A percentile compares a stretch with the other conserved stretches of the same genome.
Conservation (phyloP, 2,329 filamentous ascomycete genomes). For the Cordyceps cicadae region DNA sequence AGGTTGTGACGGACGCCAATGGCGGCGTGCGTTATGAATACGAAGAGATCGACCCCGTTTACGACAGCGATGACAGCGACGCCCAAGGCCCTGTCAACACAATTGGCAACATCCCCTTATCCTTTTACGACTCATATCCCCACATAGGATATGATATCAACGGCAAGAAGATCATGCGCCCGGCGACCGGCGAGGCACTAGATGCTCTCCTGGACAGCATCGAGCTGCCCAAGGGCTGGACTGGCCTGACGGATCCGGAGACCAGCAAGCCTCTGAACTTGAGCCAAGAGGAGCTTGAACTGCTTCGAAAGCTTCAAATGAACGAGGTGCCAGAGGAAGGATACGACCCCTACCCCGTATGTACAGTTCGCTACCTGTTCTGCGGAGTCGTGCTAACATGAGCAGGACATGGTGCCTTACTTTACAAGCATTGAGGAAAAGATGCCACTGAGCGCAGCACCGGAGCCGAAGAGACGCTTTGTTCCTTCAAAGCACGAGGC, state of each 20-base stretch:
- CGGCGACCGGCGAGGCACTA: conserved; percentile 84
- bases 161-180: conserved; percentile 94
- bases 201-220: conserved; percentile 94
- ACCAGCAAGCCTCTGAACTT: conserved; percentile 90
- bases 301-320: conserved; percentile 79
- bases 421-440: conserved; percentile 85
- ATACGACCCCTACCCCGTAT: conserved; percentile 83
- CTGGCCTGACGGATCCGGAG: conserved; percentile 83
- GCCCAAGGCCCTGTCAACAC: conserved; percentile 74
- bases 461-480: conserved; percentile 92
- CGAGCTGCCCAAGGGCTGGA: conserved; percentile 95
- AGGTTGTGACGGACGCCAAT: conserved; percentile 71
- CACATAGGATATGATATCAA: conserved; percentile 99
- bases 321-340: conserved; percentile 81
- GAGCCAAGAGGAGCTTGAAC: conserved; percentile 77
- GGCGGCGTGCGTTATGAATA: conserved; percentile 87
- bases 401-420: conserved; percentile 76
- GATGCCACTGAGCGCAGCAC: conserved; percentile 90
- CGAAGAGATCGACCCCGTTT: conserved; percentile 84
- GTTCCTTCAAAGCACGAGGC: conserved; percentile 94
- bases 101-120: conserved; percentile 87
- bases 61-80: conserved; percentile 93
- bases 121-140: conserved; percentile 95
- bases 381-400: conserved; percentile 11
- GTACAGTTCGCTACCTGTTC: conserved; percentile 18